Base-by-base conservation (phyloP, 306 rosid species). In the Rosa lucieae region DNA sequence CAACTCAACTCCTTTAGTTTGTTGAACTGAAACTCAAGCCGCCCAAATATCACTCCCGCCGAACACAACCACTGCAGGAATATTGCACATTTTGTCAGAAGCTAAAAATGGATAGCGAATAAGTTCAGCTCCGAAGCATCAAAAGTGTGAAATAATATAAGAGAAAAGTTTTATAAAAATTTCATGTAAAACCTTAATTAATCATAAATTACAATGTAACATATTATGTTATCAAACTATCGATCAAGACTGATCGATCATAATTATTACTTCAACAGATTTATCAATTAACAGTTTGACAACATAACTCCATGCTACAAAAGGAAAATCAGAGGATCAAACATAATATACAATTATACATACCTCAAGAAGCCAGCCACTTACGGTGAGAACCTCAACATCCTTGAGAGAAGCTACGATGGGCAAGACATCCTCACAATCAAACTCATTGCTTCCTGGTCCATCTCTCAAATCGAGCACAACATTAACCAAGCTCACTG, bases 331-430 rank as follows among this genome's bases (percentile, higher is more conserved):
- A 1, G 4, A 21, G 29, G 10, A 3, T 46, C 35, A 8, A 21
- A 23, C 35, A 59, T 26, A 10, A 11, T 59, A 11, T 62, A 62
- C 4, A 1, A 11, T 32, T 6, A 61, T 17, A 13, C 1, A n/a
- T 77, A 82, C 85, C 82, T 82, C 75, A 53, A 82, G 85, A 82
- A 82, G 69, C 82, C 82, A 73, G 3, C 82, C 75, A 35, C 85
- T 77, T 51, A 35, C 1, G 32, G 76, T 65, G 85, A 77, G 82
- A 77, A n/a, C 44, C 65, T 66, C 78, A 20, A 73, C 66, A 52
- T 82, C 81, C 62, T 53, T 77, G 82, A 82, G 14, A 51, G 79
- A 77, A 67, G 40, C 12, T 21, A 82, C 59, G 67, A 67, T 53
- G 52, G 43, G 15, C 1, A 72, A 42, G 69, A 66, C 43, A 42